Base-by-base conservation (phyloP, 2,329 filamentous ascomycete genomes). In the Diaporthe ampelina region DNA sequence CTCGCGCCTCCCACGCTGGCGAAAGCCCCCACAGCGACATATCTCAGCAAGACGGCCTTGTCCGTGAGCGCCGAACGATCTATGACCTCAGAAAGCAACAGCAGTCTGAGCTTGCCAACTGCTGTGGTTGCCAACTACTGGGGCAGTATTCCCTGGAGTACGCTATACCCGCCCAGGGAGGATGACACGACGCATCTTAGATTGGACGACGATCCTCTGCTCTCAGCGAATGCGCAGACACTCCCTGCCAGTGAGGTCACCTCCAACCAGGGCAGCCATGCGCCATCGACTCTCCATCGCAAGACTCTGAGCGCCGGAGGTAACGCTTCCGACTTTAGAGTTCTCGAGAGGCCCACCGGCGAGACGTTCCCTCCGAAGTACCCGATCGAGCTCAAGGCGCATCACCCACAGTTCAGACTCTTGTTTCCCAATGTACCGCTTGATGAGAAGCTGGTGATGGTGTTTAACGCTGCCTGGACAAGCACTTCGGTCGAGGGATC, bases 81-180 rank as follows among this genome's bases (percentile, higher is more conserved):
- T 2, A 87, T 95, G 73, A 89, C 89, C 4, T 83, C 91, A 24
- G 74, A 73, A n/a, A 73, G 29, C 21, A 91, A 91, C n/a, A 90
- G 87, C 61, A 88, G 88, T n/a, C 91, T 93, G 56, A 90, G 90
- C 29, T 91, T 98, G 83, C 94, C 95, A 1, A 94, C 94, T 67
- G 95, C 94, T 19, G 91, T 98, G 76, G 91, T 98, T 86, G 95
- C 95, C 43, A 98, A 98, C 81, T 90, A 97, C 73, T 98, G 96
- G 96, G 96, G 96, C 67, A 97, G 92, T 79, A 93, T 91, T 73
- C 92, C 95, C 61, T 98, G 95, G 94, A 83, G 81, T 57, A 79
- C 81, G 0, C 79, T 82, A 45, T 83, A 83, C 73, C 78, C 78
- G 11, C 77, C 79, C 13, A 75, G 77, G 13, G 78, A 79, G 8